These are phyloP conservation scores for Colletotrichum camelliae DNA, from an alignment of 2,329 filamentous ascomycete genomes.

Conservation along the genomic window DNA sequence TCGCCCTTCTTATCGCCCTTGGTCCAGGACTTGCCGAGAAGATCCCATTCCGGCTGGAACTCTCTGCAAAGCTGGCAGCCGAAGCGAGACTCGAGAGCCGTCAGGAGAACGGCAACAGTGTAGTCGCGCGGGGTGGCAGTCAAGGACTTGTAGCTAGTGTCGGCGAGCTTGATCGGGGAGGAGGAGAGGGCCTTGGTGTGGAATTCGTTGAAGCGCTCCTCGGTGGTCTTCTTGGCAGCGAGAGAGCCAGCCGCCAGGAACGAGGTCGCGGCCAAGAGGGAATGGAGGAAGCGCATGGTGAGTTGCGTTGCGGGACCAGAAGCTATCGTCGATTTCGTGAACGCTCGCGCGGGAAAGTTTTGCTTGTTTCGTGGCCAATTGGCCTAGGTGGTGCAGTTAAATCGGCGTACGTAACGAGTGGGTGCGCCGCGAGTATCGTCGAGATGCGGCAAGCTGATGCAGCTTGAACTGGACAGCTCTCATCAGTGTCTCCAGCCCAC, in stretches of 20 bases:
- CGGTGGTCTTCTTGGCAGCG: constrained; percentile 67
- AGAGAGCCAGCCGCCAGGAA: constrained; percentile 65
- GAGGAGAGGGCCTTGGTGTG: constrained; percentile 70
- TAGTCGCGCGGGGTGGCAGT: constrained; percentile 84
- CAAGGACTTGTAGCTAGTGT: constrained; percentile 76
- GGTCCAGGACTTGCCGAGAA: constrained; percentile 85
- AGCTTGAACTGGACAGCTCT: constrained; percentile 20
- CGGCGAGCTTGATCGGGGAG: constrained; percentile 78
- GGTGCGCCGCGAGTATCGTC: not conserved
- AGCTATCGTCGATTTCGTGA: constrained; percentile 13
- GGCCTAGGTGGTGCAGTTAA: constrained; percentile 22
- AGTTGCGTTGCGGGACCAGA: constrained; percentile 3
- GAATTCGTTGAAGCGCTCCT: constrained; percentile 74
- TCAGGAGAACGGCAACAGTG: constrained; percentile 80
- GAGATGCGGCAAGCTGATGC: not conserved
- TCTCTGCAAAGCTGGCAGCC: constrained; percentile 87
- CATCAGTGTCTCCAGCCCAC: constrained; percentile 9
- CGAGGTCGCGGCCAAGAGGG: constrained; percentile 67
- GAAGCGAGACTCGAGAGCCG: constrained; percentile 82
- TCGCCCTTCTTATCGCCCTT: constrained; percentile 80
- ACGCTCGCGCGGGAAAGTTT: constrained; percentile 21
- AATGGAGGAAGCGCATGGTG: constrained; percentile 73
- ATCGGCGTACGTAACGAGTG: not conserved
- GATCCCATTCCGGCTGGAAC: constrained; percentile 93
- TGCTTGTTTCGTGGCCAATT: not conserved